phyloP scores from a whole-genome alignment of 2,329 filamentous ascomycete genomes.

The Microsporum audouinii region DNA sequence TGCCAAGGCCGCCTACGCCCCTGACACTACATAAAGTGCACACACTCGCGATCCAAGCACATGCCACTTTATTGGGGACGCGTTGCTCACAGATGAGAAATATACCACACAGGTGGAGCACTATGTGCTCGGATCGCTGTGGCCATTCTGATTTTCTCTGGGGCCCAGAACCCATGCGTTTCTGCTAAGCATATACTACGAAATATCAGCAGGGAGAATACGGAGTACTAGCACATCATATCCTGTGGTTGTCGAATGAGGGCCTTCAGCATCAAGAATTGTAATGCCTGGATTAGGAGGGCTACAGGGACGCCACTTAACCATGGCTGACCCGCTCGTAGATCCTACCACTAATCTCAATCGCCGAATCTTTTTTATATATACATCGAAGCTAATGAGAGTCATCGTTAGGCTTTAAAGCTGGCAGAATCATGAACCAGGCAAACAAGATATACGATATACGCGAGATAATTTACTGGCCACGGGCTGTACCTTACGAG shows the following conservation, averaged over 20 bases:
- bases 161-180: background rate
- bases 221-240: background rate
- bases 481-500: background rate
- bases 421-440: background rate
- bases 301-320: background rate
- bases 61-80: background rate
- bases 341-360: background rate
- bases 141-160: background rate
- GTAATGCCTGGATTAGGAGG: background rate
- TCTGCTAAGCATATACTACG: background rate
- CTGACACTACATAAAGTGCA: background rate
- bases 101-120: background rate
- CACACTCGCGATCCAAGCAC: background rate
- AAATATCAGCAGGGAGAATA: background rate
- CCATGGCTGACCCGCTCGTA: background rate
- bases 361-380: background rate
- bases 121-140: conserved; percentile 1
- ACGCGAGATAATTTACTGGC: background rate
- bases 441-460: background rate
- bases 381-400: background rate
- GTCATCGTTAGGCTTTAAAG: background rate
- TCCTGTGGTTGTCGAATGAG: background rate
- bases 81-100: background rate
- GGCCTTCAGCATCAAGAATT: background rate
- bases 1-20: background rate